A percentile compares a stretch with the other conserved stretches of the same genome.
Evolutionary conservation across 495 filamentous ascomycete genomes (phyloP).

Genomic region (Aspergillus haitiensis): DNA sequence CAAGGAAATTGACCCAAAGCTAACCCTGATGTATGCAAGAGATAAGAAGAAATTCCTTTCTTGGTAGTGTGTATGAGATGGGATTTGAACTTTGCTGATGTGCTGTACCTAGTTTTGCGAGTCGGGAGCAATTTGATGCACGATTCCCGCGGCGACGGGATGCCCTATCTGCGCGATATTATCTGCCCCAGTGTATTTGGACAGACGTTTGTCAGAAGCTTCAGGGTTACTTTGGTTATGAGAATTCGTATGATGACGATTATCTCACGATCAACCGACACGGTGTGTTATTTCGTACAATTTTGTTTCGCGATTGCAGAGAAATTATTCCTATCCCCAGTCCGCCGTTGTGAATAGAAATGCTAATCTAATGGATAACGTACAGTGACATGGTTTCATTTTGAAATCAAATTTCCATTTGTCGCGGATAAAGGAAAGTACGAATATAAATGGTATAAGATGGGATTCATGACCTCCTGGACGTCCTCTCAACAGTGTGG

Average conservation of each 20-base stretch:
- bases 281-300: not conserved
- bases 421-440: not conserved
- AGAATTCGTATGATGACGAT: not conserved
- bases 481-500: not conserved
- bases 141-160: not conserved
- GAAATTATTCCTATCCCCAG: not conserved
- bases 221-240: not conserved
- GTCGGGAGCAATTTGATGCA: not conserved
- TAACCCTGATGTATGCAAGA: too few species aligned
- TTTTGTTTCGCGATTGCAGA: too few species aligned
- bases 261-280: not conserved
- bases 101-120: not conserved
- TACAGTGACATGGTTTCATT: constrained; percentile 2
- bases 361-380: not conserved
- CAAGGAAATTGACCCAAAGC: too few species aligned
- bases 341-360: not conserved
- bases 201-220: not conserved
- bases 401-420: not conserved
- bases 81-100: too few species aligned
- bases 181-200: not conserved
- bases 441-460: not conserved
- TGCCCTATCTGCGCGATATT: not conserved
- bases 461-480: not conserved
- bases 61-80: too few species aligned
- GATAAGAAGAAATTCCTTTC: too few species aligned